Conservation (phyloP, 2,329 filamentous ascomycete species). For the Ophiostoma novo-ulmi region DNA sequence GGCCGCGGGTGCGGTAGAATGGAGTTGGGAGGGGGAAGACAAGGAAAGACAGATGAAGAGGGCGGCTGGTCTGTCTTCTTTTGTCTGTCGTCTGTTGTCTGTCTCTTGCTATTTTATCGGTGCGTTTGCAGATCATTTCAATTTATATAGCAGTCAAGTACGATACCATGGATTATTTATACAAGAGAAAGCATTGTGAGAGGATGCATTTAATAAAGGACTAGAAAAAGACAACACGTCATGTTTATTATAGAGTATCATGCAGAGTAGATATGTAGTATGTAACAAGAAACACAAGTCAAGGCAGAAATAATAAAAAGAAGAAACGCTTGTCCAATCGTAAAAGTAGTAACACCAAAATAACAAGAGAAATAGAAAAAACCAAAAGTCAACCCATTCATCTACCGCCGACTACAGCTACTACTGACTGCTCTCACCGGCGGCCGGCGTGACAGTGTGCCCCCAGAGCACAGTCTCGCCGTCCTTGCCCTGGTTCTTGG, state of each 20-base stretch:
- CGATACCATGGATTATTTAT: neutral
- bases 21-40: neutral
- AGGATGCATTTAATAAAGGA: neutral
- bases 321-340: neutral
- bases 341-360: neutral
- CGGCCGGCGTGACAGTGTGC: slow-evolving; percentile 13
- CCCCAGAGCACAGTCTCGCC: slow-evolving; percentile 25
- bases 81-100: neutral
- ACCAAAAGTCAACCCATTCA: neutral
- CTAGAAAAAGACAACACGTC: neutral
- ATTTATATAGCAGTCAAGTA: neutral
- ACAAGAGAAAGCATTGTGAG: neutral
- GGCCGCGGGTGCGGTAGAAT: slow-evolving; percentile 40
- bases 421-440: neutral
- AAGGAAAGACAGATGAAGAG: neutral
- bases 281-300: neutral
- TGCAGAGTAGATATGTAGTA: neutral
- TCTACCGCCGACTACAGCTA: neutral
- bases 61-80: slow-evolving; percentile 4
- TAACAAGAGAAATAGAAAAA: neutral
- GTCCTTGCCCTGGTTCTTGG: slow-evolving; percentile 21
- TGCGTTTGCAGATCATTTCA: neutral
- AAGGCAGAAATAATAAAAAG: neutral
- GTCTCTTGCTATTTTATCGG: neutral
- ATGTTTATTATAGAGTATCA: neutral